Evolutionary conservation across 192 early-diverging fungal genomes (phyloP).

Genomic region (Spizellomyces sp.): DNA sequence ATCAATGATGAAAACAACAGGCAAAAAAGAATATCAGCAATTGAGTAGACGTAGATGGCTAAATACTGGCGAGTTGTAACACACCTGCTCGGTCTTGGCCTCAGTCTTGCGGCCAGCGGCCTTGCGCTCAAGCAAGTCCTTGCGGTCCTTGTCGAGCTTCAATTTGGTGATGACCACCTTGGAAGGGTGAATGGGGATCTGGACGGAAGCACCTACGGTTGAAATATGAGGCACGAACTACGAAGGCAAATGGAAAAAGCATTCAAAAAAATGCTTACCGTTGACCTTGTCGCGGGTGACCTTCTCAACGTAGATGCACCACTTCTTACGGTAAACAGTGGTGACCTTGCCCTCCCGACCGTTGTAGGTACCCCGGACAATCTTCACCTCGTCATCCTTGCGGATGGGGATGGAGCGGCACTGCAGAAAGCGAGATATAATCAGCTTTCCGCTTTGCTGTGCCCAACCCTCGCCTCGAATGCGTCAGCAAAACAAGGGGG

Average conservation of each 20-base stretch:
- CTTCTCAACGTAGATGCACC: conserved; percentile 98
- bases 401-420: conserved; percentile 94
- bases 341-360: conserved; percentile 96
- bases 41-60: no score
- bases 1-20: no score
- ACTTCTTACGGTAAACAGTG: conserved; percentile 98
- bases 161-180: conserved; percentile 97
- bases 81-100: background rate
- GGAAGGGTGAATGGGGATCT: conserved; percentile 95
- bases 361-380: conserved; percentile 95
- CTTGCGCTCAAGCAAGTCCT: conserved; percentile 89
- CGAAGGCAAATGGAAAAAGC: background rate
- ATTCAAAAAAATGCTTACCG: conserved; percentile 51
- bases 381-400: conserved; percentile 95
- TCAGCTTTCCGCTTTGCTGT: conserved; percentile 7
- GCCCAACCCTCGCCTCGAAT: conserved; percentile 27
- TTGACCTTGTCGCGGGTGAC: conserved; percentile 97
- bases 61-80: background rate
- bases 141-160: conserved; percentile 97
- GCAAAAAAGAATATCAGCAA: no score
- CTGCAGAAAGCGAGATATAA: conserved; percentile 41
- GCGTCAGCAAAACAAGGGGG: conserved; percentile 16
- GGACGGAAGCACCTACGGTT: conserved; percentile 68
- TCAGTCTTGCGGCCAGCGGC: conserved; percentile 40
- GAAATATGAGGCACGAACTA: background rate